These are phyloP conservation scores for Moricandia moricandioides DNA, from an alignment of 345 rosid genomes.

Conservation along the genomic window DNA sequence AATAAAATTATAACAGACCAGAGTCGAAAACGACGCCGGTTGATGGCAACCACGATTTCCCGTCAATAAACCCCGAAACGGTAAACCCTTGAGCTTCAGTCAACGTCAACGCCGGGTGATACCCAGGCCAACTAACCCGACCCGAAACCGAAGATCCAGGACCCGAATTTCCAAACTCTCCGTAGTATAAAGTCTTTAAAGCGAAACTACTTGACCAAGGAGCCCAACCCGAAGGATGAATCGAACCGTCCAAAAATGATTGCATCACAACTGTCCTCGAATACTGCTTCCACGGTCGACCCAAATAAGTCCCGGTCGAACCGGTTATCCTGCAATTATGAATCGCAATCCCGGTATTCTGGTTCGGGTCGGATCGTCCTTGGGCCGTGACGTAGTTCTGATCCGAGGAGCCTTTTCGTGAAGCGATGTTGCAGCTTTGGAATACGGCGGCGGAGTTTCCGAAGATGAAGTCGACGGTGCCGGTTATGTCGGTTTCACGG, in stretches of 20 bases:
- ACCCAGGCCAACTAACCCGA: conserved; percentile 53
- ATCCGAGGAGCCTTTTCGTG: conserved; percentile 40
- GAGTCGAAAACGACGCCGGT: conserved; percentile 36
- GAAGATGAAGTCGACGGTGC: conserved; percentile 67
- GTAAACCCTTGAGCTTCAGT: conserved; percentile 38
- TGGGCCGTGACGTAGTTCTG: conserved; percentile 57
- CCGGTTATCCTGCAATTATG: conserved; percentile 54
- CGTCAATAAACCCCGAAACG: conserved; percentile 28
- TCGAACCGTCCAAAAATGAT: conserved; percentile 47
- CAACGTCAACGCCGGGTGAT: conserved; percentile 34
- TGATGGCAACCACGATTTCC: conserved; percentile 36
- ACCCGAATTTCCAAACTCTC: conserved; percentile 48
- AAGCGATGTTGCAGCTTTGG: conserved; percentile 52
- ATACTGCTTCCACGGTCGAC: conserved; percentile 64
- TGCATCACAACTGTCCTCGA: conserved; percentile 59
- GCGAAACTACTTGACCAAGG: conserved; percentile 37
- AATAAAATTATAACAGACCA: conserved; percentile 18
- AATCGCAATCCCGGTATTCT: conserved; percentile 62
- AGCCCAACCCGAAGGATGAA: conserved; percentile 56
- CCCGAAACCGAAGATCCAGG: conserved; percentile 46
- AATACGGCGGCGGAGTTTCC: conserved; percentile 65
- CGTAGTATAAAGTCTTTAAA: conserved; percentile 40
- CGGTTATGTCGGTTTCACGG: conserved; percentile 43
- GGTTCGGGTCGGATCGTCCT: conserved; percentile 56
- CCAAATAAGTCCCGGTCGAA: conserved; percentile 52